These are phyloP conservation scores for Pterocarpus santalinus DNA, from an alignment of 306 rosid genomes.

Conservation along the genomic window DNA sequence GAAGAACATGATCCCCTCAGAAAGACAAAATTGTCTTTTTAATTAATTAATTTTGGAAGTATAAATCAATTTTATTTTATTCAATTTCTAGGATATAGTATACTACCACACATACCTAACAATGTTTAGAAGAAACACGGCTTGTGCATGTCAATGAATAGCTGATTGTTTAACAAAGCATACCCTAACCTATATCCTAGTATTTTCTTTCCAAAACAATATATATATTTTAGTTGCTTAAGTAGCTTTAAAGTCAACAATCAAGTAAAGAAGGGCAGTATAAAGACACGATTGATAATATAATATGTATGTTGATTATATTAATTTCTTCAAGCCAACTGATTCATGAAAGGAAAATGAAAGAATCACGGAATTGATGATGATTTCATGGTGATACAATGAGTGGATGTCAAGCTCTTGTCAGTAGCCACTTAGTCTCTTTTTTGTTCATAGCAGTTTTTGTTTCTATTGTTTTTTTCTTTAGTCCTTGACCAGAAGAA, in stretches of 20 bases:
- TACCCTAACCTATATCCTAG: no score
- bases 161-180: background rate
- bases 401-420: conserved; percentile 44
- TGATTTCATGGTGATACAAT: conserved; percentile 42
- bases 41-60: background rate
- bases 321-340: conserved; percentile 15
- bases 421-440: conserved; percentile 29
- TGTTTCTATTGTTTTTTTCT: conserved; percentile 4
- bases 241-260: no score
- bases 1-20: background rate
- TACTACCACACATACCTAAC: no score
- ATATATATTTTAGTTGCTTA: no score
- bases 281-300: no score
- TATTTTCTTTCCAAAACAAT: no score
- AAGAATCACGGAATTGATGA: conserved; percentile 38
- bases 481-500: conserved; percentile 27
- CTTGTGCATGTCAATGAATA: background rate
- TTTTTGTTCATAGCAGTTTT: conserved; percentile 38
- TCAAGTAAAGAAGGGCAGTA: no score
- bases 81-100: no score
- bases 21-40: conserved; percentile 17
- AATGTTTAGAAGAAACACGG: background rate
- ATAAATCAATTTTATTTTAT: no score
- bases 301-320: no score
- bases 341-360: conserved; percentile 29